Conservation (phyloP, 1,284 basidiomycete genomes). For the Cystobasidiaceae sp. region DNA sequence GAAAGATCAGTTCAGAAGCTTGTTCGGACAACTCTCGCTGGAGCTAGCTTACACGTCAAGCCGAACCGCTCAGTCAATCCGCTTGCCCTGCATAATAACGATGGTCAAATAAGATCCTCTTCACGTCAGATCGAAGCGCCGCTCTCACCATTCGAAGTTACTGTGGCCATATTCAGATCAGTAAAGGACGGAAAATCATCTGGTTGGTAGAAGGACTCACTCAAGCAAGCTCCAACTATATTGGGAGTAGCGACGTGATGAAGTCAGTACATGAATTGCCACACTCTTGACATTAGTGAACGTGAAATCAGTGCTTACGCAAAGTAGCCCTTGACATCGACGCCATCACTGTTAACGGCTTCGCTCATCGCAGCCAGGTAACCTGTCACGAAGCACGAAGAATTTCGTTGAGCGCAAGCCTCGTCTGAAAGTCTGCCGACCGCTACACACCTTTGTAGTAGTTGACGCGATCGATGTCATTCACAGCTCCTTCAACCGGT, state of each 20-base stretch:
- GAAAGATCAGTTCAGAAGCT: neutral
- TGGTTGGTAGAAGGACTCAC: neutral
- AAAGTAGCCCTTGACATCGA: slow-evolving; percentile 48
- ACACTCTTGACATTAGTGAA: neutral
- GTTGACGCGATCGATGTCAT: slow-evolving; percentile 61
- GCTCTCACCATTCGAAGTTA: slow-evolving; percentile 9
- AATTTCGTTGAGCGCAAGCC: too few species aligned
- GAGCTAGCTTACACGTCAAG: neutral
- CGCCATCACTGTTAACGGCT: slow-evolving; percentile 61
- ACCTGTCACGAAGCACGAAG: too few species aligned
- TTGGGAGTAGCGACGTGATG: too few species aligned
- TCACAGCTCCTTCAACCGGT: slow-evolving; percentile 55
- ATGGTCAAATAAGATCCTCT: neutral
- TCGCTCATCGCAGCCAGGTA: slow-evolving; percentile 58
- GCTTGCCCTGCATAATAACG: neutral
- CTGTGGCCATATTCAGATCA: neutral
- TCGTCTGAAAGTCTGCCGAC: too few species aligned
- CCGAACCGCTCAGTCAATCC: slow-evolving; percentile 11
- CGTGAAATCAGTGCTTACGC: slow-evolving; percentile 3
- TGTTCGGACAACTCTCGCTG: neutral
- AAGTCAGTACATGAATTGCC: too few species aligned
- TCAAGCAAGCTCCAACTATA: slow-evolving; percentile 17
- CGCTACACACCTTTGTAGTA: slow-evolving; percentile 60
- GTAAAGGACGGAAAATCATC: neutral
- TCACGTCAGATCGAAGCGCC: neutral